Conservation (phyloP, 2,329 filamentous ascomycete species). For the Phialophora tarda region DNA sequence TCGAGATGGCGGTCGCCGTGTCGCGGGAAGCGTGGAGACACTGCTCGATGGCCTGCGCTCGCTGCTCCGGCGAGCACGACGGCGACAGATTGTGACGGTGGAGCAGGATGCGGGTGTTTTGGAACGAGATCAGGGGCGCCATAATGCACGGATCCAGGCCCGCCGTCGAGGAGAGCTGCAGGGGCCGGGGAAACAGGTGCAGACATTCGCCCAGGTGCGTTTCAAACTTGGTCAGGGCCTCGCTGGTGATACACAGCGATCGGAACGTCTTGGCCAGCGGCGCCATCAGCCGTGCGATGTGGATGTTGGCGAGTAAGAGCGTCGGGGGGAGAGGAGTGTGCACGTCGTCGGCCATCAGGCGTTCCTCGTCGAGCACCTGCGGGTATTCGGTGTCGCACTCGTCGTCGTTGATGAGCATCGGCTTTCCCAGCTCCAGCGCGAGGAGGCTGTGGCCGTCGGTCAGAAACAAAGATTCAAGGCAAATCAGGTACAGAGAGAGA, state of each 20-base stretch:
- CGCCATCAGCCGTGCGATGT: constrained; percentile 78
- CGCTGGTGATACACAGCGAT: constrained; percentile 67
- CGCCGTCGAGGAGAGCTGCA: constrained; percentile 69
- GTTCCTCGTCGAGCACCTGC: constrained; percentile 77
- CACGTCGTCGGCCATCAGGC: constrained; percentile 28
- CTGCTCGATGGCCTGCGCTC: constrained; percentile 74
- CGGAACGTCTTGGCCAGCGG: constrained; percentile 73
- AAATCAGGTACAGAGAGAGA: background rate
- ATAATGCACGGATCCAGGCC: constrained; percentile 76
- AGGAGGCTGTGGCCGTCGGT: constrained; percentile 61
- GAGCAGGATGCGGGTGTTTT: constrained; percentile 81
- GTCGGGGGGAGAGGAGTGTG: constrained; percentile 63
- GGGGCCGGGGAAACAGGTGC: constrained; percentile 74
- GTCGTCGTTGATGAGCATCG: constrained; percentile 80
- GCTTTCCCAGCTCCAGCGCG: constrained; percentile 78
- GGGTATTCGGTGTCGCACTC: constrained; percentile 87
- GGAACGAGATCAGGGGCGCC: constrained; percentile 75
- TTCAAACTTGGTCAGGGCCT: constrained; percentile 78
- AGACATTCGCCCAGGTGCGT: constrained; percentile 78
- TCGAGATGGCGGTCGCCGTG: constrained; percentile 75
- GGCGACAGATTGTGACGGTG: constrained; percentile 88
- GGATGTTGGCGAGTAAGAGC: constrained; percentile 69
- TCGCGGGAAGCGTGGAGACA: constrained; percentile 77
- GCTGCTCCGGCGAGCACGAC: constrained; percentile 67
- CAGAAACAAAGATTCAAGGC: background rate